A percentile compares a stretch with the other conserved stretches of the same genome.
Conservation (phyloP, 75 land plant species). For the Pinus tabuliformis region DNA sequence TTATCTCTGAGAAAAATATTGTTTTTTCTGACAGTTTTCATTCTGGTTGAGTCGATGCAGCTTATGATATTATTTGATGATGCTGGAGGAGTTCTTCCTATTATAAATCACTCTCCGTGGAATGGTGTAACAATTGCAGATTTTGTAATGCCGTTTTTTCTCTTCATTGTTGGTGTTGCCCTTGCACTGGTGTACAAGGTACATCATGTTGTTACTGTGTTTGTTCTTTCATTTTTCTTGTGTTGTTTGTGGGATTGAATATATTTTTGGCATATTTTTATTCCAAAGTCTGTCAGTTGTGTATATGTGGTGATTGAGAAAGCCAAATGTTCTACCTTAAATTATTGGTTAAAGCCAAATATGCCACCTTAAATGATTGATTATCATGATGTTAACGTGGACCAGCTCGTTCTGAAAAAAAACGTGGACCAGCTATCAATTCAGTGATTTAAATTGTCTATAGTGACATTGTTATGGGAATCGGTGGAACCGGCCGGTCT, state of each 20-base stretch:
- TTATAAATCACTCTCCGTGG: constrained; percentile 80
- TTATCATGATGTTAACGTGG: too few species aligned
- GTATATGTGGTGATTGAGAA: background rate
- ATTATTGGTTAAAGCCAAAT: background rate
- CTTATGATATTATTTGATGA: constrained; percentile 79
- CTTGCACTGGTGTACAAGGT: constrained; percentile 73
- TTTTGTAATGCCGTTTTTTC: constrained; percentile 81
- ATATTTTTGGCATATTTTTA: background rate
- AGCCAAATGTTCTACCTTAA: background rate
- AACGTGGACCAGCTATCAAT: too few species aligned
- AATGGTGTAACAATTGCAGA: constrained; percentile 74
- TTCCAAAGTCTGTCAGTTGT: background rate
- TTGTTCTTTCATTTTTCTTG: background rate
- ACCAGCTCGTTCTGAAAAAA: too few species aligned
- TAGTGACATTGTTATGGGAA: too few species aligned
- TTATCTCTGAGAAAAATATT: too few species aligned
- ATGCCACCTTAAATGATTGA: background rate
- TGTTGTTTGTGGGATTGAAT: background rate
- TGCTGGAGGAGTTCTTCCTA: constrained; percentile 57
- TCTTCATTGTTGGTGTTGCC: constrained; percentile 75
- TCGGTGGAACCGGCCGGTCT: too few species aligned
- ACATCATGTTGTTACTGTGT: background rate
- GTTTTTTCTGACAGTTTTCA: background rate
- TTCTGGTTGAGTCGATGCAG: constrained; percentile 31
- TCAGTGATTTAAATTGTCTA: too few species aligned